Evolutionary conservation across 2,329 filamentous ascomycete genomes (phyloP), one percentile per base, ranked within the genome.

Genomic region (Botrytis galanthina): DNA sequence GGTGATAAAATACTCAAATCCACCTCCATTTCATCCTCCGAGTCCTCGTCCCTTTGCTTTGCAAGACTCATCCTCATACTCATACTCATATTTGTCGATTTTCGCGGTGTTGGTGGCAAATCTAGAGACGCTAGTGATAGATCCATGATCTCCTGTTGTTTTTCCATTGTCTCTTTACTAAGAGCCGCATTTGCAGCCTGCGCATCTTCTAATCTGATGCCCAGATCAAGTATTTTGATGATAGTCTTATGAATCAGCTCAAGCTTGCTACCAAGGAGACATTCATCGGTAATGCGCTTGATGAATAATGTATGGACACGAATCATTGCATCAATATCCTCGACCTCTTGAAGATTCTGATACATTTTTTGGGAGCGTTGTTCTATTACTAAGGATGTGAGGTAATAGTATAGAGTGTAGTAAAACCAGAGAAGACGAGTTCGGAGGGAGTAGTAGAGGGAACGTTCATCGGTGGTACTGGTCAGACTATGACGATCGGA

Each of bases 311-410:
- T 83, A 80, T 97, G 94, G 0, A 90, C 86, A 1, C 83, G 82
- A 39, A 94, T 90, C 93, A 98, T 97, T 39, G 87, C 87, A 80
- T 98, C 94, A 16, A 98, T 89, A 77, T 95, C 93, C 39, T 87
- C 85, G 0, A 93, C 89, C 9, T 84, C 83, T 22, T 83, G 82
- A 70, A 98, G 86, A 0, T 86, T 84, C 3, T 82, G 80, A 9
- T 84, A 83, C 84, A 98, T 87, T 44, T 85, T 84, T 3, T 82
- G 79, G 2, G 86, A 88, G 35, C 89, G 86, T 0, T 90, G 88
- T 0, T 86, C 87, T 0, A 97, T 85, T 1, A 95, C 92, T 2
- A 94, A 86, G 26, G 90, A 91, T 5, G 90, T 91, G 7, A 97
- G 83, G 79, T 97, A 96, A 14, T 90, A 90, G 78, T 93, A 91